Evolutionary conservation across 73 alveolate genomes (phyloP).

Genomic region (Paramecium pentaurelia): DNA sequence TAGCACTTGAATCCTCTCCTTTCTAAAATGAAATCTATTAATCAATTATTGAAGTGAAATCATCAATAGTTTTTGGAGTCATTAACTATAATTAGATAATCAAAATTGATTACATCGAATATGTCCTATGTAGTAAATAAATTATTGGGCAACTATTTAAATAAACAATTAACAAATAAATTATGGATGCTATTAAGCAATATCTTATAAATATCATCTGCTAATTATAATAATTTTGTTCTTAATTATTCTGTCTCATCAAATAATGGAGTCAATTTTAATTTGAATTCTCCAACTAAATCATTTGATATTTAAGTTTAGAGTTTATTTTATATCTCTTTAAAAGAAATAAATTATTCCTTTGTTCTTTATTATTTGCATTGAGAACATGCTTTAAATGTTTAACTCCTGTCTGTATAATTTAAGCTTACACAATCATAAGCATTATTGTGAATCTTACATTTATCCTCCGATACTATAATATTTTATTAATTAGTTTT

Average conservation of each 20-base stretch:
- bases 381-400: background rate
- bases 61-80: background rate
- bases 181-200: background rate
- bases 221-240: background rate
- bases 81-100: background rate
- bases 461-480: background rate
- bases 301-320: background rate
- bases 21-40: background rate
- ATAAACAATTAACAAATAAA: background rate
- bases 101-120: background rate
- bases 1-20: background rate
- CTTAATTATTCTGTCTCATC: slow-evolving; percentile 1
- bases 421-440: background rate
- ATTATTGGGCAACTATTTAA: background rate
- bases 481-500: background rate
- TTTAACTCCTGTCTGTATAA: background rate
- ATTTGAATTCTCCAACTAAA: background rate
- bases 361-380: background rate
- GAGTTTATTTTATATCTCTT: background rate
- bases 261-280: background rate
- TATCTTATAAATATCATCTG: background rate
- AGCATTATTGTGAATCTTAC: background rate
- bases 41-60: background rate
- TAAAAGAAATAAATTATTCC: background rate
- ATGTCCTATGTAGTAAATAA: background rate